These are phyloP conservation scores for Lobulomyces angularis DNA, from an alignment of 192 early-diverging fungal genomes.

Conservation along the genomic window DNA sequence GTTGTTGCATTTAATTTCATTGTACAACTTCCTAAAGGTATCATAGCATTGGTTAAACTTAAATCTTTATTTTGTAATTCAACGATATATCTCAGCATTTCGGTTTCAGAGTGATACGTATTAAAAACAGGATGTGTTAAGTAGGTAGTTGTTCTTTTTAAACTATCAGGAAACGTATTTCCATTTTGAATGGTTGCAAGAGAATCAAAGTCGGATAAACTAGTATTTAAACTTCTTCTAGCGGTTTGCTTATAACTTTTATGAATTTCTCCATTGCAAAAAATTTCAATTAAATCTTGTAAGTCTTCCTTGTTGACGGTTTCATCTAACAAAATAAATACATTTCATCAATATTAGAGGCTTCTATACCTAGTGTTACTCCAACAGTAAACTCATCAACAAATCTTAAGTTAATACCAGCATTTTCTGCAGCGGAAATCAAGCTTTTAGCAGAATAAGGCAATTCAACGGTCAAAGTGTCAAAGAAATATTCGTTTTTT, in stretches of 20 bases:
- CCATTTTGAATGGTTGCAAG: conserved; percentile 7
- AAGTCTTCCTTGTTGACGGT: conserved; percentile 76
- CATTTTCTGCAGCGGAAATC: conserved; percentile 56
- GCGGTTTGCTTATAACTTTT: conserved; percentile 31
- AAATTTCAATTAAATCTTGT: conserved; percentile 62
- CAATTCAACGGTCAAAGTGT: conserved; percentile 81
- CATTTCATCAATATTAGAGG: too few species aligned
- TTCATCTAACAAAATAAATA: too few species aligned
- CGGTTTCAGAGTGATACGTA: conserved; percentile 93
- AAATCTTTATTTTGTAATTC: conserved; percentile 95
- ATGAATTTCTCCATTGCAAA: conserved; percentile 50
- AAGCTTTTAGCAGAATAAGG: conserved; percentile 45
- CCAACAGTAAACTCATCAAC: conserved; percentile 65
- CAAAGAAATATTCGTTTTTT: conserved; percentile 81
- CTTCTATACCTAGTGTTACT: too few species aligned
- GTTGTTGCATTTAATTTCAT: conserved; percentile 99
- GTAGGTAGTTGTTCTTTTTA: conserved; percentile 63
- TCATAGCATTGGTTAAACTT: conserved; percentile 97
- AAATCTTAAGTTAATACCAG: conserved; percentile 78
- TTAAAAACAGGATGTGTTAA: conserved; percentile 91
- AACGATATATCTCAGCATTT: conserved; percentile 94
- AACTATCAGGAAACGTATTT: conserved; percentile 35
- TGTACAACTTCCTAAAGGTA: conserved; percentile 95
- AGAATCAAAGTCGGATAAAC: conserved; percentile 19
- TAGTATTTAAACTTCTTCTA: conserved; percentile 29